Conservation (phyloP, 1,284 basidiomycete species). For the Cutaneotrichosporon sp. region DNA sequence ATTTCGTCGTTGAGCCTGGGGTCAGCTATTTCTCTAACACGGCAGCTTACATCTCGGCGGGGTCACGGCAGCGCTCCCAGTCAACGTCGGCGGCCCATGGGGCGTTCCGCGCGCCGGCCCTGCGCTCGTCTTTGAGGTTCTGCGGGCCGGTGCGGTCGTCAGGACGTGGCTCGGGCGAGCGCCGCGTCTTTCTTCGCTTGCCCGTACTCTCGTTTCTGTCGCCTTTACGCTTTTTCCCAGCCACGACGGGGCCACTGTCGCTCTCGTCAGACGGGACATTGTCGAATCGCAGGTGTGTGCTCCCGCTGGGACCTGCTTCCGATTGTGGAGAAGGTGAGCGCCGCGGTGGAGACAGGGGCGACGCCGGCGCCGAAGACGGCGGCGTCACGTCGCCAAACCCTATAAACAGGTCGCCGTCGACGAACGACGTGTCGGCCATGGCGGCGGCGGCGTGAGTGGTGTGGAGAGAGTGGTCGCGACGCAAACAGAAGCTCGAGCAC, state of each 20-base stretch:
- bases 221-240: constrained; percentile 7
- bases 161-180: not conserved
- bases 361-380: not conserved
- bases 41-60: constrained; percentile 67
- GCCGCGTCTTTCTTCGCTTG: not conserved
- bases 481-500: not conserved
- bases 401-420: constrained; percentile 17
- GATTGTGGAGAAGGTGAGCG: not conserved
- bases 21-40: not conserved
- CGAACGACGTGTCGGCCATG: constrained; percentile 2
- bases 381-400: constrained; percentile 7
- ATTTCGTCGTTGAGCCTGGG: constrained; percentile 75
- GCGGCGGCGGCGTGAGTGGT: not conserved
- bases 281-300: no score
- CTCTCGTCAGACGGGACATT: no score
- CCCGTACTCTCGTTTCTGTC: not conserved
- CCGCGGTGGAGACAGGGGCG: not conserved
- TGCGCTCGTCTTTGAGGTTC: constrained; percentile 58
- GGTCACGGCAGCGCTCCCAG: constrained; percentile 69
- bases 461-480: not conserved
- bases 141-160: constrained; percentile 46
- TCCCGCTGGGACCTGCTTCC: not conserved
- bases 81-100: constrained; percentile 77
- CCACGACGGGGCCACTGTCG: no score
- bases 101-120: constrained; percentile 59